Evolutionary conservation across 352 stramenopile genomes (phyloP).

Genomic region (Globisporangium perplexum): DNA sequence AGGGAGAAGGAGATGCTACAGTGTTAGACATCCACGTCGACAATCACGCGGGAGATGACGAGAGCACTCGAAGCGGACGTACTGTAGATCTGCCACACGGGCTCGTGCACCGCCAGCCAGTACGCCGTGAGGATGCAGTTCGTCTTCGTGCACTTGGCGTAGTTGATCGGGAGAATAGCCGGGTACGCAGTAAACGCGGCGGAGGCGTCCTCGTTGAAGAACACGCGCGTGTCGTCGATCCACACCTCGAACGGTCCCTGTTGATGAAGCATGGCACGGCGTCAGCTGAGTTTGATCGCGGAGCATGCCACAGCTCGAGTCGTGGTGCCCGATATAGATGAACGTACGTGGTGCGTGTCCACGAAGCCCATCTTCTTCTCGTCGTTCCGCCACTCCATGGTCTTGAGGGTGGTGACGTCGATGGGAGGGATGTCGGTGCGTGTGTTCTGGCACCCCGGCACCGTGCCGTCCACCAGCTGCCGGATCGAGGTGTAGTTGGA

Average conservation of each 20-base stretch:
- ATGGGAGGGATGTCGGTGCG: constrained; percentile 13
- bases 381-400: constrained; percentile 48
- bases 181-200: constrained; percentile 32
- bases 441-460: constrained; percentile 21
- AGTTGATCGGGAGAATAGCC: constrained; percentile 46
- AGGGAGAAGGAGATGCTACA: not conserved
- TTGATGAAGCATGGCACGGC: too few species aligned
- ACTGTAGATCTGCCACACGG: constrained; percentile 16
- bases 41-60: too few species aligned
- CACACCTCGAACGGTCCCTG: constrained; percentile 42
- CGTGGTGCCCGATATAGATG: too few species aligned
- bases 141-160: constrained; percentile 34
- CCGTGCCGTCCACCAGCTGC: constrained; percentile 27
- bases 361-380: constrained; percentile 24
- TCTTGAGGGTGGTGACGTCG: constrained; percentile 27
- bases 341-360: not conserved
- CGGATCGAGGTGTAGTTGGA: constrained; percentile 35
- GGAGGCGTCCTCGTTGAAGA: constrained; percentile 34
- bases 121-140: constrained; percentile 54
- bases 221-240: constrained; percentile 33
- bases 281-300: too few species aligned
- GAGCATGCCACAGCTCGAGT: constrained; percentile 18
- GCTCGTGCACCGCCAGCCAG: constrained; percentile 32
- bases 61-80: constrained; percentile 10
- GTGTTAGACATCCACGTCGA: not conserved